A percentile compares a stretch with the other conserved stretches of the same genome.
These are phyloP conservation scores for Yamadazyma oceani DNA, from an alignment of 1,139 yeast species.

Conservation along the genomic window DNA sequence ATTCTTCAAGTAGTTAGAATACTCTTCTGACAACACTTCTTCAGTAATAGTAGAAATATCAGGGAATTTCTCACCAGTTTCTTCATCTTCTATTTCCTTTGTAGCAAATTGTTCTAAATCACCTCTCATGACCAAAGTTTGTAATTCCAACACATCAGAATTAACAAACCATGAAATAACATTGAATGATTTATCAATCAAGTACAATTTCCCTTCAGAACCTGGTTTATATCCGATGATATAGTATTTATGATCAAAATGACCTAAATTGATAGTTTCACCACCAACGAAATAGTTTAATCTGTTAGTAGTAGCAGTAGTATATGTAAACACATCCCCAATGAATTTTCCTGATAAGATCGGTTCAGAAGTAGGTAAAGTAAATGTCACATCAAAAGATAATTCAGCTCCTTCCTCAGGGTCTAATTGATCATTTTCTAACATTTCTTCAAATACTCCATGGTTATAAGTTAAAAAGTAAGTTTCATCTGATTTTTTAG, in stretches of 20 bases:
- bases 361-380: constrained; percentile 67
- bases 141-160: constrained; percentile 86
- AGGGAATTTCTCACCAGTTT: constrained; percentile 39
- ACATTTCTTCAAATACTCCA: constrained; percentile 64
- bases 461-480: constrained; percentile 76
- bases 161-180: constrained; percentile 82
- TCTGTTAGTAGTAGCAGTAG: constrained; percentile 77
- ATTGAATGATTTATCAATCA: constrained; percentile 86
- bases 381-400: constrained; percentile 81
- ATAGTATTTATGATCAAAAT: constrained; percentile 86
- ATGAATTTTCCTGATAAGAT: constrained; percentile 92
- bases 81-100: constrained; percentile 33
- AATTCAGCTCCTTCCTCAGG: constrained; percentile 87
- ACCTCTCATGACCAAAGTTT: constrained; percentile 92
- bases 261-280: constrained; percentile 87
- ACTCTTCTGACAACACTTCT: constrained; percentile 61
- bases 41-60: constrained; percentile 59
- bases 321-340: constrained; percentile 93
- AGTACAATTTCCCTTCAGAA: constrained; percentile 84
- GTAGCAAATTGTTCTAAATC: constrained; percentile 60
- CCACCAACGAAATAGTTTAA: constrained; percentile 95
- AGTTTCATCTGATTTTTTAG: constrained; percentile 57
- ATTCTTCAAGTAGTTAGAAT: constrained; percentile 37
- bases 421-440: constrained; percentile 57
- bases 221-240: constrained; percentile 81